Evolutionary conservation across 139 green algal genomes (phyloP).

Genomic region (Dunaliella primolecta): DNA sequence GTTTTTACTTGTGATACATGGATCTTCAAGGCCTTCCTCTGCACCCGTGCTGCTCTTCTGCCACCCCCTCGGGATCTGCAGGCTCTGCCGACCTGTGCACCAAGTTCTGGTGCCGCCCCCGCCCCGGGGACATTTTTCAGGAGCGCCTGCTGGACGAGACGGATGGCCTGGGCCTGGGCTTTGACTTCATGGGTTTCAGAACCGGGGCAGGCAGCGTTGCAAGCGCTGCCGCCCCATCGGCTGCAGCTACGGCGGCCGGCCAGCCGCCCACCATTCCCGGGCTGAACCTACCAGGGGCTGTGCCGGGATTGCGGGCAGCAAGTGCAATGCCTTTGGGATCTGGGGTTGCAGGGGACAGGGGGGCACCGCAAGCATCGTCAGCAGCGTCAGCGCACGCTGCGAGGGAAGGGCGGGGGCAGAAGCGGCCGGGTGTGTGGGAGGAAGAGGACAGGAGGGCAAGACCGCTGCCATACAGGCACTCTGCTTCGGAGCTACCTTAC

Average conservation of each 20-base stretch:
- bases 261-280: not conserved
- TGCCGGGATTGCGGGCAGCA: not conserved
- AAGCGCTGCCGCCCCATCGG: no score
- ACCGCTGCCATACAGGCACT: not conserved
- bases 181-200: not conserved
- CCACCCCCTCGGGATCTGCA: no score
- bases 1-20: no score
- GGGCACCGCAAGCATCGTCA: not conserved
- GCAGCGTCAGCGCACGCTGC: not conserved
- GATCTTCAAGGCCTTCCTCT: no score
- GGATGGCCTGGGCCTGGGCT: not conserved
- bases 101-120: slow-evolving; percentile 35
- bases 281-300: not conserved
- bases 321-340: not conserved
- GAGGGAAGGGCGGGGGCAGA: not conserved
- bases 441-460: not conserved
- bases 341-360: not conserved
- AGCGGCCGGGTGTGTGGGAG: no score
- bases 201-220: not conserved
- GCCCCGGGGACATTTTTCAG: slow-evolving; percentile 25
- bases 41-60: no score
- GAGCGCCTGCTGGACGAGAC: not conserved
- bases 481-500: no score
- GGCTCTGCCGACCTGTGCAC: slow-evolving; percentile 5
- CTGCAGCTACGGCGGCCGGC: no score